Percentiles rank a stretch among this genome's conserved stretches.
Conservation (phyloP, 495 filamentous ascomycete genomes). For the Achaetomiella virescens region DNA sequence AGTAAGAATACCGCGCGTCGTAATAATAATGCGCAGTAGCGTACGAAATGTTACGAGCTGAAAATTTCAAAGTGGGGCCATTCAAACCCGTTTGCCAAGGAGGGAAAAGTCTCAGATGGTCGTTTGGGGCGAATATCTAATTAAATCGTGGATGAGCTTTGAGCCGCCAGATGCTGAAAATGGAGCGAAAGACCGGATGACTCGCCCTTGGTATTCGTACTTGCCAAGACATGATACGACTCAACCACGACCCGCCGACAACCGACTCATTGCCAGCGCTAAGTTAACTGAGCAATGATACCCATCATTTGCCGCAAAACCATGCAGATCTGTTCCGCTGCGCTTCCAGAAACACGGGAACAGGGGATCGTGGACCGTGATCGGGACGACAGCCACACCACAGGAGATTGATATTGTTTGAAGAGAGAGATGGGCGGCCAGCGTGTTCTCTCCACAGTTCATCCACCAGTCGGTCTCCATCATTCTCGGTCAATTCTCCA, state of each 20-base stretch:
- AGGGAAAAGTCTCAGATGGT: background rate
- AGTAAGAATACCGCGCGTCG: no score
- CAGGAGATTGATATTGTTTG: background rate
- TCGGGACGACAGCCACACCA: background rate
- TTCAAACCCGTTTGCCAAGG: background rate
- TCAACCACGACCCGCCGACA: slow-evolving; percentile 11
- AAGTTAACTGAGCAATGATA: no score
- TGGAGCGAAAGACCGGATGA: background rate
- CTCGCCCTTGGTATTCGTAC: slow-evolving; percentile 4
- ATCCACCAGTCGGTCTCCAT: background rate
- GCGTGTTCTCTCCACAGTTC: background rate
- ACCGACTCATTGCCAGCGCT: background rate
- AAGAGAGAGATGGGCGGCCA: background rate
- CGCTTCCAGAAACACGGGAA: no score
- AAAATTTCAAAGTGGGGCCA: background rate
- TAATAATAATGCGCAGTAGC: no score
- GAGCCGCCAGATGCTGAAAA: background rate
- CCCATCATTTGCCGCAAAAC: background rate
- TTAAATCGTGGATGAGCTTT: no score
- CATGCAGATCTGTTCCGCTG: background rate
- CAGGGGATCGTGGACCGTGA: background rate
- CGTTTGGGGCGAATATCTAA: no score
- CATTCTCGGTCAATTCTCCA: background rate
- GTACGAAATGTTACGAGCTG: background rate
- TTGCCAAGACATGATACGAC: slow-evolving; percentile 13